Conservation (phyloP, 2,329 filamentous ascomycete genomes). For the Arachnopeziza araneosa region DNA sequence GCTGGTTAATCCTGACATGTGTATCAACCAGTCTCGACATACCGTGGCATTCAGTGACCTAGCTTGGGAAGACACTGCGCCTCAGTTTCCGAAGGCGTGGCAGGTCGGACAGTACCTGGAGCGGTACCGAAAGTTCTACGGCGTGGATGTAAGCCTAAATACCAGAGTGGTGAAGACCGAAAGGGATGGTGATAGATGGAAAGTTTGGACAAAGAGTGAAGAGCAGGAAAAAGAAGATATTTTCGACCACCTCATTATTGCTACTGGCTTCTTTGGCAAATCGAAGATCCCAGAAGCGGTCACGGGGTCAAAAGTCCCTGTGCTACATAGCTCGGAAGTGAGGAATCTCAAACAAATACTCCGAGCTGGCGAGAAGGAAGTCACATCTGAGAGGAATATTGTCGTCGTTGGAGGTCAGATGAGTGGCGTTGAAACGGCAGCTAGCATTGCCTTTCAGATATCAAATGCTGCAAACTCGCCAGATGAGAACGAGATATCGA, state of each 20-base stretch:
- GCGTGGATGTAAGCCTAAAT: slow-evolving; percentile 20
- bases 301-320: slow-evolving; percentile 33
- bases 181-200: slow-evolving; percentile 15
- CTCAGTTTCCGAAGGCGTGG: slow-evolving; percentile 70
- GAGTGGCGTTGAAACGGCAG: slow-evolving; percentile 74
- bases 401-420: slow-evolving; percentile 76
- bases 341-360: slow-evolving; percentile 48
- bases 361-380: slow-evolving; percentile 26
- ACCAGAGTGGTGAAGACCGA: slow-evolving; percentile 17
- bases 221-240: slow-evolving; percentile 8
- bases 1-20: slow-evolving; percentile 60
- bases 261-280: slow-evolving; percentile 71
- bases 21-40: slow-evolving; percentile 70
- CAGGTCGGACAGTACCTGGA: slow-evolving; percentile 70
- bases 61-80: slow-evolving; percentile 56
- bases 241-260: slow-evolving; percentile 69
- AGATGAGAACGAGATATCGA: slow-evolving; percentile 33
- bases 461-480: slow-evolving; percentile 57
- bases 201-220: slow-evolving; percentile 5
- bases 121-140: slow-evolving; percentile 53
- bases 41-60: slow-evolving; percentile 69
- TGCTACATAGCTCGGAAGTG: slow-evolving; percentile 65
- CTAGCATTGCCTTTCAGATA: slow-evolving; percentile 64
- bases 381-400: slow-evolving; percentile 49
- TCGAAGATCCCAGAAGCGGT: slow-evolving; percentile 46